Conservation (phyloP, 352 stramenopile genomes). For the Phytophthora boehmeriae region DNA sequence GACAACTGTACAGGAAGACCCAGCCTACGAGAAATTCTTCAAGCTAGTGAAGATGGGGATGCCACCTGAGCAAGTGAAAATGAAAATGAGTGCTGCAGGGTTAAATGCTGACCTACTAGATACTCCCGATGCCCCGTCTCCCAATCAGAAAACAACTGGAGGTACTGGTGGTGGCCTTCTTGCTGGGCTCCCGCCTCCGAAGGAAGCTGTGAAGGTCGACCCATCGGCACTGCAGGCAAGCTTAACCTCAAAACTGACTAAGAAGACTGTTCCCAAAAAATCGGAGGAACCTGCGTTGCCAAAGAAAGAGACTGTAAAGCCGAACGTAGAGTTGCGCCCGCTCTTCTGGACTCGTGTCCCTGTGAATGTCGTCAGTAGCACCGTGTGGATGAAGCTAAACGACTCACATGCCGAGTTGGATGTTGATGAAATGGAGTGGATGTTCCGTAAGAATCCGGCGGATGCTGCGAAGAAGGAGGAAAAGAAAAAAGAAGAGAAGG, state of each 20-base stretch:
- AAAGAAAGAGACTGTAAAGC: conserved; percentile 88
- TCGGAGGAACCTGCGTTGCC: conserved; percentile 71
- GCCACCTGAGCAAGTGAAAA: conserved; percentile 91
- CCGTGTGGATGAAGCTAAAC: conserved; percentile 86
- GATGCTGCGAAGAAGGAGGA: conserved; percentile 79
- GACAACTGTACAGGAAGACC: conserved; percentile 92
- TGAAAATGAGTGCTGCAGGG: conserved; percentile 89
- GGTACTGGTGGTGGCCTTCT: conserved; percentile 41
- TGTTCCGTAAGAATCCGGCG: conserved; percentile 86
- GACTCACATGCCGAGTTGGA: conserved; percentile 73
- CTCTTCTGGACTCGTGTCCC: conserved; percentile 91
- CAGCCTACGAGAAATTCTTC: conserved; percentile 95
- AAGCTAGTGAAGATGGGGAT: conserved; percentile 94
- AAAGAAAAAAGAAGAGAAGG: conserved; percentile 79
- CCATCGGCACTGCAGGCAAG: conserved; percentile 65
- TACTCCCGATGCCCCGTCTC: conserved; percentile 71
- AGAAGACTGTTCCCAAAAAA: conserved; percentile 51
- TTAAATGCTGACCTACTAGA: conserved; percentile 72
- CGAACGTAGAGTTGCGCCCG: conserved; percentile 85
- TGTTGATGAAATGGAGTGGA: conserved; percentile 87
- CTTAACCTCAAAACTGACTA: conserved; percentile 54
- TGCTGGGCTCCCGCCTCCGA: conserved; percentile 60
- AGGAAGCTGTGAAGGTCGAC: conserved; percentile 75
- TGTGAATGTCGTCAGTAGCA: conserved; percentile 87
- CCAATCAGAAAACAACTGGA: conserved; percentile 53